Conservation (phyloP, 176 grass and related monocot genomes). For the Carex myosuroides region DNA sequence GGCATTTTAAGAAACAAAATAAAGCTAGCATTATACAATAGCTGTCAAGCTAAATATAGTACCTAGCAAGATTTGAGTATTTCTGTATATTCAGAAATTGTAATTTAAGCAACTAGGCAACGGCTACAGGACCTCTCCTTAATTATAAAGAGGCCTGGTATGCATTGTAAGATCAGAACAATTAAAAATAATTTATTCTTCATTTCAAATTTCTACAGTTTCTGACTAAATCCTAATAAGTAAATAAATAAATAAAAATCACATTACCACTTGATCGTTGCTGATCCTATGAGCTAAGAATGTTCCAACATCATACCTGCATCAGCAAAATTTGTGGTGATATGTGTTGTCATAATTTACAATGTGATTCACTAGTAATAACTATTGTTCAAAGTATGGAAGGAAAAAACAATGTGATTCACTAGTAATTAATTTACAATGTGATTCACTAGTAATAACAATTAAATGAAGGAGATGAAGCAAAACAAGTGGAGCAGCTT, state of each 20-base stretch:
- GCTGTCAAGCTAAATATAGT: too few relatives aligned
- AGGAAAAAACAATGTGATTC: neutral
- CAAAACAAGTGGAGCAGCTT: slow-evolving; percentile 63
- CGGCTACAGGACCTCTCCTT: too few relatives aligned
- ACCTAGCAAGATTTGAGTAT: too few relatives aligned
- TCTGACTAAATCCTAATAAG: neutral
- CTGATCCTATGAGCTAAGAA: slow-evolving; percentile 32
- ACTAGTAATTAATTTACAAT: neutral
- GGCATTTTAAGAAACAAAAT: too few relatives aligned
- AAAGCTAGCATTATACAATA: too few relatives aligned
- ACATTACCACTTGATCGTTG: slow-evolving; percentile 34
- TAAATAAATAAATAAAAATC: neutral
- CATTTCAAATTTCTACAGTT: too few relatives aligned
- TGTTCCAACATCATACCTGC: slow-evolving; percentile 46
- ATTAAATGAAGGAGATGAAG: slow-evolving; percentile 34
- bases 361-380: neutral
- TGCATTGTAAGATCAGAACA: too few relatives aligned
- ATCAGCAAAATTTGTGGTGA: neutral
- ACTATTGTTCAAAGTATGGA: neutral
- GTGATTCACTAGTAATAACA: neutral
- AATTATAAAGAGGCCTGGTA: too few relatives aligned
- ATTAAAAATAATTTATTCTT: too few relatives aligned
- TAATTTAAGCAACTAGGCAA: too few relatives aligned
- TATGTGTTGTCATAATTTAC: neutral
- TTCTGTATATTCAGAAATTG: too few relatives aligned